Evolutionary conservation across 768 basidiomycete genomes (phyloP).

Genomic region (Lactifluus volemus): DNA sequence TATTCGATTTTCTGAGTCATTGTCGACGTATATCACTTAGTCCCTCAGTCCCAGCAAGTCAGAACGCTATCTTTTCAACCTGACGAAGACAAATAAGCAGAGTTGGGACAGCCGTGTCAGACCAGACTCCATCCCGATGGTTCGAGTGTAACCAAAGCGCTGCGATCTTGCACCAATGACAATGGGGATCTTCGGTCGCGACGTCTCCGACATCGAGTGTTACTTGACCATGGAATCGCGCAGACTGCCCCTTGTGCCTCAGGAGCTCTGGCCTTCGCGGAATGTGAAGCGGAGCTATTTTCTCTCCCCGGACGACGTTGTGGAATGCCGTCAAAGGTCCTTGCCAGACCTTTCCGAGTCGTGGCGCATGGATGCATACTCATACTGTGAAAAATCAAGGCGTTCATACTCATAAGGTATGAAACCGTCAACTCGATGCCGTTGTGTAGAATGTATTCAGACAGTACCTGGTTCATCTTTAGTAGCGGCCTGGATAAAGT

Average conservation of each 20-base stretch:
- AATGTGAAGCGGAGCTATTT: not conserved
- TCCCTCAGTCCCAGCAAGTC: not conserved
- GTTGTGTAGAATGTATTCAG: not conserved
- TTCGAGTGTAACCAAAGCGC: not conserved
- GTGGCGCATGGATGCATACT: not conserved
- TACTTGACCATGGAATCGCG: not conserved
- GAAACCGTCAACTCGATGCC: not conserved
- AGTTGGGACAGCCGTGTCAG: not conserved
- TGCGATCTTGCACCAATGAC: no score
- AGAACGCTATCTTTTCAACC: conserved; percentile 1
- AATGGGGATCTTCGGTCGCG: no score
- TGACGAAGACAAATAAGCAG: not conserved
- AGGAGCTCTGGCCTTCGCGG: conserved; percentile 5
- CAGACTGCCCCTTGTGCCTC: conserved; percentile 3
- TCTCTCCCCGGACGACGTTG: not conserved
- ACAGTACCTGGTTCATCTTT: not conserved
- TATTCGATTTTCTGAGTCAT: not conserved
- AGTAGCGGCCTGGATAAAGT: conserved; percentile 12
- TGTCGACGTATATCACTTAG: conserved; percentile 4
- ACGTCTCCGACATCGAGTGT: not conserved
- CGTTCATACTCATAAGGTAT: conserved; percentile 3
- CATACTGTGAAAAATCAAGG: conserved; percentile 1
- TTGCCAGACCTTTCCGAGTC: not conserved
- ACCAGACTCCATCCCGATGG: not conserved
- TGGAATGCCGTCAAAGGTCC: not conserved